A percentile compares a stretch with the other conserved stretches of the same genome.
Conservation (phyloP, 495 filamentous ascomycete genomes). For the Physcia stellaris region DNA sequence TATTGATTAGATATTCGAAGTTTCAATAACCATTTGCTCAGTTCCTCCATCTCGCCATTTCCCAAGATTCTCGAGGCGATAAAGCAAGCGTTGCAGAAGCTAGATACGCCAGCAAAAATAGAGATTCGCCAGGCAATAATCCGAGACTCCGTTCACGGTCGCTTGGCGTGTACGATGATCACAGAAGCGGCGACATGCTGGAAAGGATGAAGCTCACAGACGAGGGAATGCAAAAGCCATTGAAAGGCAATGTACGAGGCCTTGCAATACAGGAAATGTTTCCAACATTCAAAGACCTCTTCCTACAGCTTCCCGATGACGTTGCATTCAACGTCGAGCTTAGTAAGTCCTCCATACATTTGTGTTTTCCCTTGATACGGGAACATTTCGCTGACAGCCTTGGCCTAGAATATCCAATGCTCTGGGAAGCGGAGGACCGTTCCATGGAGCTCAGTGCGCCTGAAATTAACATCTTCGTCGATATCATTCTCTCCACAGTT, state of each 20-base stretch:
- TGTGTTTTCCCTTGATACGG: too few species aligned
- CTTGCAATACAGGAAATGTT: slow-evolving; percentile 24
- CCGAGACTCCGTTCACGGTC: slow-evolving; percentile 10
- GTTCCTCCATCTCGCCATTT: slow-evolving; percentile 18
- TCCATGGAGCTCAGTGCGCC: slow-evolving; percentile 21
- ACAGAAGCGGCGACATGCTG: slow-evolving; percentile 7
- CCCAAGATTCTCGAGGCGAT: slow-evolving; percentile 9
- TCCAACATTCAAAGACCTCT: slow-evolving; percentile 23
- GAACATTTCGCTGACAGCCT: too few species aligned
- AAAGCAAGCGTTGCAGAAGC: slow-evolving; percentile 32
- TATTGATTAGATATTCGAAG: too few species aligned
- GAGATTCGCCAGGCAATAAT: slow-evolving; percentile 41
- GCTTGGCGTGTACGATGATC: slow-evolving; percentile 1
- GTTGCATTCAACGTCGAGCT: slow-evolving; percentile 28
- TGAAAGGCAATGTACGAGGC: slow-evolving; percentile 25
- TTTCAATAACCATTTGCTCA: too few species aligned
- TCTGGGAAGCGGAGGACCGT: slow-evolving; percentile 26
- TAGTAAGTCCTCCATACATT: slow-evolving; percentile 15
- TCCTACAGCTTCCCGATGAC: slow-evolving; percentile 18
- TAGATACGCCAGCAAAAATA: slow-evolving; percentile 50
- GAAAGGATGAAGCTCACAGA: slow-evolving; percentile 24
- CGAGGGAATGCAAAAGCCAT: slow-evolving; percentile 21
- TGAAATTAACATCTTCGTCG: slow-evolving; percentile 30
- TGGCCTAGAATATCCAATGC: slow-evolving; percentile 24
- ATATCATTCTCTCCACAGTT: slow-evolving; percentile 22